Conservation (phyloP, 2,329 filamentous ascomycete genomes). For the Dothideomycetes sp. region DNA sequence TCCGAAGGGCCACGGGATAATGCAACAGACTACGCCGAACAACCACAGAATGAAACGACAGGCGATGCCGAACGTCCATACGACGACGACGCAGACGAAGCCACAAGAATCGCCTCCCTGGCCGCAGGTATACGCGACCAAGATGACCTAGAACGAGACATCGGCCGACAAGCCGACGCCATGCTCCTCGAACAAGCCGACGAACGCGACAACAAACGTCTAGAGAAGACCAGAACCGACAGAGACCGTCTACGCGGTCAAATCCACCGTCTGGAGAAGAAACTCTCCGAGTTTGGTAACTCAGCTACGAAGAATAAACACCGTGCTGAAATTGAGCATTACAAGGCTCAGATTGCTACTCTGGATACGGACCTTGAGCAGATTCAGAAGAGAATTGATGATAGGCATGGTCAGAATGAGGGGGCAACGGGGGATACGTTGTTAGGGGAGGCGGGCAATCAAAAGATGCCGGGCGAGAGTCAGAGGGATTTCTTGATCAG, state of each 20-base stretch:
- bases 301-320: slow-evolving; percentile 49
- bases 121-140: slow-evolving; percentile 60
- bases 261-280: slow-evolving; percentile 50
- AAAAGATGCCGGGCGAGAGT: slow-evolving; percentile 66
- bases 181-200: slow-evolving; percentile 53
- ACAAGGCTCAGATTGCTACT: slow-evolving; percentile 55
- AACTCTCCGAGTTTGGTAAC: slow-evolving; percentile 46
- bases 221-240: slow-evolving; percentile 47
- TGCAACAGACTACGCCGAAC: slow-evolving; percentile 33
- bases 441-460: slow-evolving; percentile 40
- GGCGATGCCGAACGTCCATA: slow-evolving; percentile 1
- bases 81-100: slow-evolving; percentile 31
- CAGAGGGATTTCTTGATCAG: slow-evolving; percentile 84
- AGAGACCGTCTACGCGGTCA: slow-evolving; percentile 55
- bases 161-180: slow-evolving; percentile 56
- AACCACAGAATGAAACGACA: not conserved
- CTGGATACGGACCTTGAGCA: slow-evolving; percentile 66
- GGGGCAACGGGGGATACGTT: slow-evolving; percentile 31
- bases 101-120: slow-evolving; percentile 30
- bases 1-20: slow-evolving; percentile 16
- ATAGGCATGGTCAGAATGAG: slow-evolving; percentile 54
- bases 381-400: slow-evolving; percentile 71
- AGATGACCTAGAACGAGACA: slow-evolving; percentile 82
- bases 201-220: slow-evolving; percentile 53
- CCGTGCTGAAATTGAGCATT: slow-evolving; percentile 55